Percentiles rank a stretch among this genome's conserved stretches.
phyloP scores from a whole-genome alignment of 1,284 basidiomycete species.

The Sphagnurus paluster region DNA sequence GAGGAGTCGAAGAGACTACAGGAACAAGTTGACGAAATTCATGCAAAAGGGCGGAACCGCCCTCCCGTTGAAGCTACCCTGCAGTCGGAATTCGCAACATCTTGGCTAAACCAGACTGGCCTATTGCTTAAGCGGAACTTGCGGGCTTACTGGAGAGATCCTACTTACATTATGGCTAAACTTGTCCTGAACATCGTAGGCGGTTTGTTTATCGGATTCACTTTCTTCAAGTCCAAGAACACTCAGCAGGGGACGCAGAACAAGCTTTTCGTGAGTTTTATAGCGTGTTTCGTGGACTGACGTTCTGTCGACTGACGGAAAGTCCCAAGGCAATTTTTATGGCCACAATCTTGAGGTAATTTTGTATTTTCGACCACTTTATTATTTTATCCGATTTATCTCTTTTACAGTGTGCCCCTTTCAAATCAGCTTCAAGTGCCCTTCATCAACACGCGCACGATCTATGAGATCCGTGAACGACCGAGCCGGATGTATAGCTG shows the following conservation, averaged over 20 bases:
- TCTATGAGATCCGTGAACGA: conserved; percentile 76
- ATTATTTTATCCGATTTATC: background rate
- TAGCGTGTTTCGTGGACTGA: background rate
- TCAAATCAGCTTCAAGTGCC: conserved; percentile 55
- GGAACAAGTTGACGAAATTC: conserved; percentile 39
- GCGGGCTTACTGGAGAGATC: conserved; percentile 47
- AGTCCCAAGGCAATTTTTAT: conserved; percentile 40
- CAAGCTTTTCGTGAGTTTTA: conserved; percentile 63
- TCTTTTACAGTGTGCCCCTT: conserved; percentile 44
- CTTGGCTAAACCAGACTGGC: conserved; percentile 49
- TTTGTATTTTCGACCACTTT: conserved; percentile 21
- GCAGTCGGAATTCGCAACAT: conserved; percentile 51
- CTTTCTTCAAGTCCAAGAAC: conserved; percentile 67
- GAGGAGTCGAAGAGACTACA: conserved; percentile 33
- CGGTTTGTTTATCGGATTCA: conserved; percentile 62
- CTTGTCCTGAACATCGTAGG: conserved; percentile 54
- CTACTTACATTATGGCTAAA: conserved; percentile 80
- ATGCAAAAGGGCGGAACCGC: conserved; percentile 35
- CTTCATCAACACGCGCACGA: conserved; percentile 51
- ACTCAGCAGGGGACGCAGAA: conserved; percentile 78
- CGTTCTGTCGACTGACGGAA: background rate
- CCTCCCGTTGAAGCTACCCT: conserved; percentile 32
- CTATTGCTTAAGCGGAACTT: conserved; percentile 41
- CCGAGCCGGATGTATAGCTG: conserved; percentile 81
- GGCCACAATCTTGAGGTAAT: conserved; percentile 69